Evolutionary conservation across 2,329 filamentous ascomycete species (phyloP).

Genomic region (Pseudopyricularia cyperi): DNA sequence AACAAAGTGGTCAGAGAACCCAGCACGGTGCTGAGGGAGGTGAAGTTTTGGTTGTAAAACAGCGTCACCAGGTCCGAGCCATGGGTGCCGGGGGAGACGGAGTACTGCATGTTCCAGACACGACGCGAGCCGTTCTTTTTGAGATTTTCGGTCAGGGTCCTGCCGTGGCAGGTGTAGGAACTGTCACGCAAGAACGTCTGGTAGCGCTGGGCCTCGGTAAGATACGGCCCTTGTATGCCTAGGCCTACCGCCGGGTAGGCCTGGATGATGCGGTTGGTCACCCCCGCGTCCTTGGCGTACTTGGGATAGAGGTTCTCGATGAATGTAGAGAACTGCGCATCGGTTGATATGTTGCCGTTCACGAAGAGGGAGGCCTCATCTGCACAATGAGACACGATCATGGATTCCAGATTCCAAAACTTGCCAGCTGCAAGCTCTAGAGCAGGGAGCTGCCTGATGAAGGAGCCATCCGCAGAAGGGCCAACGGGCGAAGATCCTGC

Average conservation of each 20-base stretch:
- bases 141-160: constrained; percentile 21
- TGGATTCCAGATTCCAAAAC: constrained; percentile 14
- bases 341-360: constrained; percentile 12
- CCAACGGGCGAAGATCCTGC: constrained; percentile 18
- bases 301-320: constrained; percentile 17
- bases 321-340: constrained; percentile 19
- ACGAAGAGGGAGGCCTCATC: constrained; percentile 18
- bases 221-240: constrained; percentile 8
- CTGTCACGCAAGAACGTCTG: constrained; percentile 18
- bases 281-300: constrained; percentile 14
- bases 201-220: constrained; percentile 12
- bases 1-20: constrained; percentile 13
- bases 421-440: constrained; percentile 16
- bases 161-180: constrained; percentile 23
- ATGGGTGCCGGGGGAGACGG: constrained; percentile 23
- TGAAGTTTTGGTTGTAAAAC: constrained; percentile 22
- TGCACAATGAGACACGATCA: constrained; percentile 17
- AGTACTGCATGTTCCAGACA: constrained; percentile 26
- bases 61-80: constrained; percentile 25
- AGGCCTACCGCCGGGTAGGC: constrained; percentile 15
- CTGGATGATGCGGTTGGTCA: constrained; percentile 13
- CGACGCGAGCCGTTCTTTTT: constrained; percentile 11
- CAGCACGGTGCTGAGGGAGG: constrained; percentile 11
- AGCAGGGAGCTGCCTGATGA: constrained; percentile 17
- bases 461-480: constrained; percentile 17